Conservation (phyloP, 1,284 basidiomycete species). For the Sparassis latifolia region DNA sequence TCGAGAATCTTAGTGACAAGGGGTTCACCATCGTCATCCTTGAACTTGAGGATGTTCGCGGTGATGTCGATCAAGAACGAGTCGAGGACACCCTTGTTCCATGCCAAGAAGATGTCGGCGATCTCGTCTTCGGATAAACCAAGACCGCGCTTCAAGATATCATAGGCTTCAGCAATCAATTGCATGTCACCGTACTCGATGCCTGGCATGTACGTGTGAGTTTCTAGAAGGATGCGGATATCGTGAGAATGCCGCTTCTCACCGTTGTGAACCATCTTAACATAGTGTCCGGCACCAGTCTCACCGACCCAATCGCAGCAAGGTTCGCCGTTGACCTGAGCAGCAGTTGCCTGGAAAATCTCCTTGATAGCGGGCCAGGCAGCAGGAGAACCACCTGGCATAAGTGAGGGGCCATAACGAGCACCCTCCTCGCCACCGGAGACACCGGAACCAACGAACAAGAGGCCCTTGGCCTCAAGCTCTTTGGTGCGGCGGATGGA, state of each 20-base stretch:
- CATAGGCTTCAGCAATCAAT: conserved; percentile 96
- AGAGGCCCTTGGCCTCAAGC: conserved; percentile 89
- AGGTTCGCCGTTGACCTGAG: conserved; percentile 92
- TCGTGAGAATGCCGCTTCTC: conserved; percentile 25
- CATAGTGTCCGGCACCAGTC: conserved; percentile 90
- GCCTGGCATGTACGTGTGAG: conserved; percentile 39
- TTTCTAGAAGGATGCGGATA: conserved; percentile 7
- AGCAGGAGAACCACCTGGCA: conserved; percentile 94
- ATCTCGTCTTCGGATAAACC: conserved; percentile 83
- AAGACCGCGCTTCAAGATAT: conserved; percentile 96
- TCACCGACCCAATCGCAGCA: conserved; percentile 99
- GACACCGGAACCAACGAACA: conserved; percentile 98
- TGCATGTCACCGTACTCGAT: conserved; percentile 99
- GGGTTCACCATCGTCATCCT: conserved; percentile 91
- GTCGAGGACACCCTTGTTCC: conserved; percentile 99
- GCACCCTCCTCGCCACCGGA: conserved; percentile 99
- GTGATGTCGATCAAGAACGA: conserved; percentile 99
- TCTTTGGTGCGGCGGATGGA: conserved; percentile 92
- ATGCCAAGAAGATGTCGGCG: conserved; percentile 82
- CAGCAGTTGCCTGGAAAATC: conserved; percentile 98
- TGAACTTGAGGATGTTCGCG: conserved; percentile 90
- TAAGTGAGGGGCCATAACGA: conserved; percentile 94
- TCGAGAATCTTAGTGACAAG: conserved; percentile 94
- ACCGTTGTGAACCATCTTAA: conserved; percentile 99
- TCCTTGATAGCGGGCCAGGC: conserved; percentile 98